Conservation (phyloP, 345 rosid species). For the Salix koriyanagi region DNA sequence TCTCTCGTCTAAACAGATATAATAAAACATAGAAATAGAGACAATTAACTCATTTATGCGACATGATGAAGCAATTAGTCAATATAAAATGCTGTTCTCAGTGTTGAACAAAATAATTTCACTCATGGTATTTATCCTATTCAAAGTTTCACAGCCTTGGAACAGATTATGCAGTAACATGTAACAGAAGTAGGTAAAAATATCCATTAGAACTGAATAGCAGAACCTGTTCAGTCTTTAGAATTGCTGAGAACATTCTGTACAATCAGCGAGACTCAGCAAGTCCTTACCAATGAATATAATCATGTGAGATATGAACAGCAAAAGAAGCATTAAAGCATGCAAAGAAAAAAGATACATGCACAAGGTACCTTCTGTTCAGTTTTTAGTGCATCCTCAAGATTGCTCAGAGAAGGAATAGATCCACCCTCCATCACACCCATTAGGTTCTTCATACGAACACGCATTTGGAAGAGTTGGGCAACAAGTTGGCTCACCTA, state of each 20-base stretch:
- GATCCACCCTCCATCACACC: constrained; percentile 93
- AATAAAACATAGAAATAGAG: background rate
- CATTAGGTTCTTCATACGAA: constrained; percentile 92
- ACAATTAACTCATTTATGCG: background rate
- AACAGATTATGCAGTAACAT: background rate
- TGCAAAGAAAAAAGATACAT: background rate
- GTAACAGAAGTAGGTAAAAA: background rate
- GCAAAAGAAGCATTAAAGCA: background rate
- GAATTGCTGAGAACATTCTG: background rate
- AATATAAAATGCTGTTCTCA: background rate
- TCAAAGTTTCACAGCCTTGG: background rate
- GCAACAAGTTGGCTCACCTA: constrained; percentile 96
- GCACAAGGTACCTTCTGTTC: constrained; percentile 61
- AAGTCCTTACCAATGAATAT: background rate
- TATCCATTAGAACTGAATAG: background rate
- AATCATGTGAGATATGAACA: background rate
- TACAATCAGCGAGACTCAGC: background rate
- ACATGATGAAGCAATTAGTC: background rate
- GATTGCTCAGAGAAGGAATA: constrained; percentile 81
- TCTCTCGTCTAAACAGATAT: background rate
- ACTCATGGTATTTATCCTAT: background rate
- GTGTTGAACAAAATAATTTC: background rate
- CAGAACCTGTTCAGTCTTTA: background rate
- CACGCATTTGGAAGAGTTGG: constrained; percentile 95
- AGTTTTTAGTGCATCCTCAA: constrained; percentile 76